Evolutionary conservation across 1,284 basidiomycete species (phyloP).

Genomic region (Earliella scabrosa): DNA sequence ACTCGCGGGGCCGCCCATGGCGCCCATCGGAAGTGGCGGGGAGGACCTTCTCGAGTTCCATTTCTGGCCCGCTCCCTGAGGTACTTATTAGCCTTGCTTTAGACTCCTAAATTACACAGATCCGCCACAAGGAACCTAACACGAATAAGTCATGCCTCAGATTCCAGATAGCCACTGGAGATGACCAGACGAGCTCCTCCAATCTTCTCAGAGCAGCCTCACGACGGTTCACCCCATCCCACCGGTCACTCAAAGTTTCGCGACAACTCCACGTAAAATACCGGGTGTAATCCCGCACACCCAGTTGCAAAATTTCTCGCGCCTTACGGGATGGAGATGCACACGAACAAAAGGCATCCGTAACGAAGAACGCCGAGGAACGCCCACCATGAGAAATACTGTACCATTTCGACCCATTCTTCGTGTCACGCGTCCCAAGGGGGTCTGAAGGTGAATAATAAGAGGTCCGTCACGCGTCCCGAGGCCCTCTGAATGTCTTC

Average conservation of each 20-base stretch:
- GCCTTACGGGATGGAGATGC: background rate
- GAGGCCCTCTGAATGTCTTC: too few relatives aligned
- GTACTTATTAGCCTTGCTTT: background rate
- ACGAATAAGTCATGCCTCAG: too few relatives aligned
- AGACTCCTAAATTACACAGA: slow-evolving; percentile 17
- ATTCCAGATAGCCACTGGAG: slow-evolving; percentile 4
- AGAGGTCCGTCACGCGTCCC: too few relatives aligned
- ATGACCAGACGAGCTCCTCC: background rate
- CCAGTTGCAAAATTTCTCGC: background rate
- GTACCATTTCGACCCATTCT: too few relatives aligned
- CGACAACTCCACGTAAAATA: background rate
- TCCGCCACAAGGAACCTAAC: slow-evolving; percentile 5
- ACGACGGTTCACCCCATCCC: background rate
- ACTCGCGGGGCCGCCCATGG: too few relatives aligned
- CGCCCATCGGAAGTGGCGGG: too few relatives aligned
- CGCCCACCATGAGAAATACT: background rate
- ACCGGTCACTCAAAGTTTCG: background rate
- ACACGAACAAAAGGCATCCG: background rate
- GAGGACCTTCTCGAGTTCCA: too few relatives aligned
- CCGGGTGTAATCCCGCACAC: background rate
- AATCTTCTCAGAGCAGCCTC: background rate
- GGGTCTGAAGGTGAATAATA: too few relatives aligned
- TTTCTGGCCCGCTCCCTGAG: background rate
- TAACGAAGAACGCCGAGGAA: background rate
- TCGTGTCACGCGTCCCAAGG: too few relatives aligned